Evolutionary conservation across 1,139 yeast species (phyloP), one percentile per base, ranked within the genome.

Genomic region (Blastobotrys serpentis): DNA sequence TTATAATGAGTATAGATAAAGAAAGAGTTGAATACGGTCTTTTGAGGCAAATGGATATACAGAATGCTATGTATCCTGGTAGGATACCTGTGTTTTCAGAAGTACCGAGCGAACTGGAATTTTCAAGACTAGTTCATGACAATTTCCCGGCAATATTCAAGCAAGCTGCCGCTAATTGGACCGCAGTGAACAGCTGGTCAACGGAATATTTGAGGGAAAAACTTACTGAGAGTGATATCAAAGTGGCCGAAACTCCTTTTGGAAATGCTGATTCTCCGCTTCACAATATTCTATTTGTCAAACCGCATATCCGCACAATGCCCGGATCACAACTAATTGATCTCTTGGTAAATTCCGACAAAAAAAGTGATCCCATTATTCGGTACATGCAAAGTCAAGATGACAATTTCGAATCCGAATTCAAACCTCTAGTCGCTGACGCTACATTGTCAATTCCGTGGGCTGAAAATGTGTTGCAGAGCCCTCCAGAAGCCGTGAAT

Each of bases 201-300:
- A 49, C 38, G 29, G 46, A 19, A 34, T 41, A 16, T 52, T 56
- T 47, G 48, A 62, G 23, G 37, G 50, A 8, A 38, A 49, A 2
- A 44, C 30, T 49, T 64, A 44, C 52, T 47, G 14, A 42, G 45
- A 11, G 43, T 50, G 38, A 22, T 11, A 55, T 65, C 29, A 54
- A 56, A 6, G 66, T 70, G 1, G 73, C 74, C 0, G 62, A 60
- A 32, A 70, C 74, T 0, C 73, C 73, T 5, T 44, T 53, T 17
- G 74, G 74, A 3, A 64, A 66, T 43, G 74, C 74, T 1, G 74
- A 70, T 45, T 56, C 73, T 4, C 73, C 73, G 1, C 49, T 65
- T 4, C 47, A 52, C n/a, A 65, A 60, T 16, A 50, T 45, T 10
- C 45, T 55, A 23, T 64, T 70, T 53, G 67, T 67, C 18, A 61